phyloP scores from a whole-genome alignment of 2,329 filamentous ascomycete genomes.

The Chaetomiaceae sp. region DNA sequence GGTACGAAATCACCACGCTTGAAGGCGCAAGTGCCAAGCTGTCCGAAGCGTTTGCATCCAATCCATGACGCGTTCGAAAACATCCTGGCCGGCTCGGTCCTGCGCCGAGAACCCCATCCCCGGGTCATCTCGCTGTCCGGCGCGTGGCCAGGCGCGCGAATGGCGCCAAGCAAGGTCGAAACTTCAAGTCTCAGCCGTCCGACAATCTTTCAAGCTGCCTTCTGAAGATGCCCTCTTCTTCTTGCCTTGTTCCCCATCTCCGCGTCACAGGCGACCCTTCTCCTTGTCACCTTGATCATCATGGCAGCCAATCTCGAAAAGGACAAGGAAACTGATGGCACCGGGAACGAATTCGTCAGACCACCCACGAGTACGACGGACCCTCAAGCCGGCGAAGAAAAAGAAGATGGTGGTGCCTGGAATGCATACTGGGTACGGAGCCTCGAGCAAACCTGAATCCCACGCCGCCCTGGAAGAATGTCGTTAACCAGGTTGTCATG shows the following conservation, averaged over 20 bases:
- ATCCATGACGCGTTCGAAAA: not conserved
- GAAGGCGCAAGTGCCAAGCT: too few species aligned
- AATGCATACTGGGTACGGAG: slow-evolving; percentile 15
- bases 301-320: slow-evolving; percentile 1
- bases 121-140: slow-evolving; percentile 10
- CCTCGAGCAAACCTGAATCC: not conserved
- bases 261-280: too few species aligned
- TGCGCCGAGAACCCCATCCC: not conserved
- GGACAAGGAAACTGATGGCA: not conserved
- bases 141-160: too few species aligned
- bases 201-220: too few species aligned
- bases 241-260: too few species aligned
- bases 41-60: too few species aligned
- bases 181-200: not conserved
- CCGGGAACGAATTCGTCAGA: not conserved
- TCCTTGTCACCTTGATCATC: not conserved
- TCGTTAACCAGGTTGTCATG: not conserved
- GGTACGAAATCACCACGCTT: too few species aligned
- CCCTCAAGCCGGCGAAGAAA: not conserved
- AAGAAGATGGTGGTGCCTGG: slow-evolving; percentile 8
- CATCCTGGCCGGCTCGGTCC: not conserved
- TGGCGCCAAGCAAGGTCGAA: slow-evolving; percentile 11
- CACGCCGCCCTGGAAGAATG: too few species aligned
- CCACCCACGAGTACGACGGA: not conserved
- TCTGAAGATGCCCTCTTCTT: not conserved